A percentile compares a stretch with the other conserved stretches of the same genome.
These are phyloP conservation scores for Prosopis cineraria DNA, from an alignment of 306 rosid species.

Conservation along the genomic window DNA sequence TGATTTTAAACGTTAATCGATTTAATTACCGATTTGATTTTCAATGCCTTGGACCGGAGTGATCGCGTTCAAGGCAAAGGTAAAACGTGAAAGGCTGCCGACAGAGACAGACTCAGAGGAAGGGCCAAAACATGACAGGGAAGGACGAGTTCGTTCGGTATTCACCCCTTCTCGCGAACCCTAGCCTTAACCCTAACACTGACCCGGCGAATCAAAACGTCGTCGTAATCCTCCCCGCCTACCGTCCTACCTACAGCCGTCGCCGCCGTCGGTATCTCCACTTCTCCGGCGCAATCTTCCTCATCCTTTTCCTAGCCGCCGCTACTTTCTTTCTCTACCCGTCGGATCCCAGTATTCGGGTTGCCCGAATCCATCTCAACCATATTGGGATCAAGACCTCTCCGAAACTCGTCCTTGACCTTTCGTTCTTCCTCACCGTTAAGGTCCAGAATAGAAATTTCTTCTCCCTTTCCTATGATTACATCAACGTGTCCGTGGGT, in stretches of 20 bases:
- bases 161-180: slow-evolving; percentile 52
- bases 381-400: slow-evolving; percentile 50
- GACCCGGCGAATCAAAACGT: slow-evolving; percentile 45
- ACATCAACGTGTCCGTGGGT: slow-evolving; percentile 60
- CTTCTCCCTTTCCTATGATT: slow-evolving; percentile 65
- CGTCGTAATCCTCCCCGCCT: slow-evolving; percentile 62
- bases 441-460: slow-evolving; percentile 65
- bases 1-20: no score
- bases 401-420: slow-evolving; percentile 56
- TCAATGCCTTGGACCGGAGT: no score
- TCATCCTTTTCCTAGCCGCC: slow-evolving; percentile 50
- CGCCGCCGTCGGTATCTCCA: slow-evolving; percentile 27
- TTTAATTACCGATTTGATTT: no score
- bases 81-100: not conserved
- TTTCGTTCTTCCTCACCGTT: slow-evolving; percentile 63
- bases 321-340: slow-evolving; percentile 63
- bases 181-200: not conserved
- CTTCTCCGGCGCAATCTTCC: slow-evolving; percentile 27
- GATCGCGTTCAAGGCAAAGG: no score
- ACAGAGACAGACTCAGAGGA: not conserved
- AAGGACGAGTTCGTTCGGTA: slow-evolving; percentile 48
- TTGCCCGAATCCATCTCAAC: slow-evolving; percentile 61
- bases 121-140: slow-evolving; percentile 28
- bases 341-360: slow-evolving; percentile 61
- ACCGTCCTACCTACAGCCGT: slow-evolving; percentile 28